Evolutionary conservation across 805 yeast species (phyloP).

Genomic region (Wickerhamomyces sydowiorum): DNA sequence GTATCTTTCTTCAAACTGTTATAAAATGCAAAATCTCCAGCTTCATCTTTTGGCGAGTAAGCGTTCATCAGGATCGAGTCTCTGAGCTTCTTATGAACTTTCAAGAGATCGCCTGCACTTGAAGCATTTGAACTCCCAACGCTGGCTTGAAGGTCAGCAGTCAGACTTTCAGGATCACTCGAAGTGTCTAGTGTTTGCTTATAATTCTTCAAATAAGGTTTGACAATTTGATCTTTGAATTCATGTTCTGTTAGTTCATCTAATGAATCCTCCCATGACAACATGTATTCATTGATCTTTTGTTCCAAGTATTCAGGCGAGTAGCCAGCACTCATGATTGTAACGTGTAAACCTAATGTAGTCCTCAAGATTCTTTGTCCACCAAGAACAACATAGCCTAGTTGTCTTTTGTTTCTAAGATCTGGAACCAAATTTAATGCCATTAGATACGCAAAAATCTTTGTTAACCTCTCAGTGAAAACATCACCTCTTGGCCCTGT

Average conservation of each 20-base stretch:
- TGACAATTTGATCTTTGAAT: constrained; percentile 30
- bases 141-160: constrained; percentile 28
- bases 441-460: constrained; percentile 41
- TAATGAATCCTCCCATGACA: constrained; percentile 32
- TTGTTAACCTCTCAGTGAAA: constrained; percentile 33
- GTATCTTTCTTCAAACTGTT: constrained; percentile 23
- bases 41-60: constrained; percentile 24
- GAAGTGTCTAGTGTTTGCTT: constrained; percentile 9
- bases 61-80: constrained; percentile 42
- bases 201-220: constrained; percentile 29
- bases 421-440: constrained; percentile 38
- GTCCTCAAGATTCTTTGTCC: constrained; percentile 47
- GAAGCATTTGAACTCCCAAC: constrained; percentile 27
- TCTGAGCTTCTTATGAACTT: constrained; percentile 41
- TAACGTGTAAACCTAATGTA: constrained; percentile 53
- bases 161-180: constrained; percentile 30
- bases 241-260: constrained; percentile 25
- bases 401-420: constrained; percentile 47
- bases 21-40: constrained; percentile 28
- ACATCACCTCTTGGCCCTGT: constrained; percentile 41
- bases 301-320: constrained; percentile 34
- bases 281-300: constrained; percentile 43
- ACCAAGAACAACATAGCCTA: constrained; percentile 59
- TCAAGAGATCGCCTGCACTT: constrained; percentile 22
- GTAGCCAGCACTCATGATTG: constrained; percentile 46